Base-by-base conservation (phyloP, 306 rosid species). In the Cyclanthera cordifolia region DNA sequence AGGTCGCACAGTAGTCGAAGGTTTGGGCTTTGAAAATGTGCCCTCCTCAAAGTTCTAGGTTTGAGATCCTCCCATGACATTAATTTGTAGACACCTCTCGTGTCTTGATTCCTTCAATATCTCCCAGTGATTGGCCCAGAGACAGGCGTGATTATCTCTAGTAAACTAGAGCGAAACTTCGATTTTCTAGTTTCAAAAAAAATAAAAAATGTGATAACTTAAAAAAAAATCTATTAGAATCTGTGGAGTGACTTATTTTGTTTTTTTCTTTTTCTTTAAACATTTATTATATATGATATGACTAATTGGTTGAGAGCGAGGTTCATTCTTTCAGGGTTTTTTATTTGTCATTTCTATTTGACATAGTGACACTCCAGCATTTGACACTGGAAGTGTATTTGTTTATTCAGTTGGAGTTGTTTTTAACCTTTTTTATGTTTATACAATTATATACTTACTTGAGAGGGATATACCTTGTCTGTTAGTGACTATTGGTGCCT, bases 401-500 rank as follows among this genome's bases (percentile, higher is more conserved):
- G 3, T 59, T n/a, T 9, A 32, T 59, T 17, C 67, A n/a, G 47
- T 32, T 59, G 67, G 28, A 60, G 28, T 11, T 34, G 8, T 17
- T 34, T 4, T 46, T 17, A 37, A 57, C 3, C 32, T 58, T 32
- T 8, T 4, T 9, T 37, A 34, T 9, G 41, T 34, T 34, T 34
- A 34, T 34, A 34, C 41, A 34, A 34, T 2, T 60, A 27, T 60
- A 34, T 34, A 8, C 67, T 39, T 21, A 60, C 37, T 60, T 37
- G 49, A 19, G 49, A 34, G 47, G 20, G n/a, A 53, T 1, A 20
- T 10, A 51, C 23, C 15, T 27, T 50, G 49, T 28, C 23, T 17
- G 21, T 49, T 32, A 32, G 27, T 50, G 51, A 28, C 8, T 53
- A 32, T 27, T 53, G 47, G 73, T 77, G 37, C 52, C 48, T 80